These are phyloP conservation scores for Didymella pomorum DNA, from an alignment of 2,329 filamentous ascomycete species.

Conservation along the genomic window DNA sequence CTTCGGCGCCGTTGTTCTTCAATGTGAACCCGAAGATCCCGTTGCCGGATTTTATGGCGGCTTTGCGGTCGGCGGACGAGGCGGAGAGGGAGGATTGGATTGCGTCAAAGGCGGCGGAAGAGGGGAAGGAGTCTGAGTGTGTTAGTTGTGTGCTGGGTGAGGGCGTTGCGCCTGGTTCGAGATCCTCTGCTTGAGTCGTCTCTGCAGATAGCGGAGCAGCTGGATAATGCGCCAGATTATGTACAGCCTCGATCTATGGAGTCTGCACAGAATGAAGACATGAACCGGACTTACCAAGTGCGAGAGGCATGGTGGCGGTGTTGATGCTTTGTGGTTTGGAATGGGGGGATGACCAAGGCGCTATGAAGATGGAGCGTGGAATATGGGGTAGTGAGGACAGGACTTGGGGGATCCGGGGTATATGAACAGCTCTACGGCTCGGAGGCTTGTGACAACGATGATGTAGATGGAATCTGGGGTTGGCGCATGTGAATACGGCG, in stretches of 20 bases:
- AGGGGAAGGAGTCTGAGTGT: slow-evolving; percentile 71
- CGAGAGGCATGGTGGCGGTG: slow-evolving; percentile 44
- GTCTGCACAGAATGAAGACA: neutral
- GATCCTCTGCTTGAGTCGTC: neutral
- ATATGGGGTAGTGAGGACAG: slow-evolving; percentile 5
- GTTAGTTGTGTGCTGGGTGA: slow-evolving; percentile 4
- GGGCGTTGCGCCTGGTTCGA: no score
- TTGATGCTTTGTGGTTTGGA: neutral
- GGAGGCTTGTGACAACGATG: slow-evolving; percentile 36
- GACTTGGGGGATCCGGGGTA: slow-evolving; percentile 23
- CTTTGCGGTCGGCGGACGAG: slow-evolving; percentile 77
- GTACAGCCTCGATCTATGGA: neutral
- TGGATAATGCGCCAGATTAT: neutral
- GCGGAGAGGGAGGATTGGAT: slow-evolving; percentile 77
- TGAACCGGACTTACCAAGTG: slow-evolving; percentile 33
- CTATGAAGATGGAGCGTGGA: neutral
- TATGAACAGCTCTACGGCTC: slow-evolving; percentile 25
- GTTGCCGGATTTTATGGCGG: slow-evolving; percentile 87
- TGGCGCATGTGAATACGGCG: slow-evolving; percentile 32
- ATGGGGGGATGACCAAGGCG: no score
- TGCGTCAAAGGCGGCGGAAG: slow-evolving; percentile 88
- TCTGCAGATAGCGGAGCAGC: neutral
- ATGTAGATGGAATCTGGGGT: slow-evolving; percentile 30
- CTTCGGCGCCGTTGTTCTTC: slow-evolving; percentile 85
- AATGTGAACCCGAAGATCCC: slow-evolving; percentile 90